Evolutionary conservation across 768 basidiomycete genomes (phyloP), one percentile per base, ranked within the genome.

Genomic region (Polyporus arcularius): DNA sequence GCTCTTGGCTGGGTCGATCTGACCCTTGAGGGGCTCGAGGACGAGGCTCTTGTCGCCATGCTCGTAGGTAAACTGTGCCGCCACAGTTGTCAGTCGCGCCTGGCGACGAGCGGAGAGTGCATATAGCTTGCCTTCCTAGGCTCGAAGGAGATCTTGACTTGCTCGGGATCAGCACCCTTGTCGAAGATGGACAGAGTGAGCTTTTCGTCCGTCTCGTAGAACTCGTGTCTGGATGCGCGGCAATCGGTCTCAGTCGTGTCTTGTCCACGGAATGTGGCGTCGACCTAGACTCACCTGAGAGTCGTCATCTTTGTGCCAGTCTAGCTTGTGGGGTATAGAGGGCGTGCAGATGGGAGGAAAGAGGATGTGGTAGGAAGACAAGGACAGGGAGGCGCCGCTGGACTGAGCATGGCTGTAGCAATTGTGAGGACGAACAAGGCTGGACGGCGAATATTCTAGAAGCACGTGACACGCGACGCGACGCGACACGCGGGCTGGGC

Each of bases 191-290:
- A 87, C 67, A 94, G 71, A 18, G 78, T 89, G 57, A 93, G 71
- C 63, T 70, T 80, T 61, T 93, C 89, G 66, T 94, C 92, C 12
- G 87, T 89, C 75, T 94, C 92, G 73, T 94, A 94, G 73, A 89
- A 94, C 72, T 92, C 91, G 76, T 94, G 86, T 73, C 91, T 92
- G 61, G 40, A 58, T 38, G 49, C 47, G 31, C 42, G 21, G 46
- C 12, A n/a, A 8, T 10, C 52, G 14, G 16, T 12, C 53, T 39
- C 52, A 47, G 31, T 30, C 3, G 6, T 55, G 14, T n/a, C 18
- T 11, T n/a, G 11, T 38, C 41, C 30, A 11, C 21, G n/a, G 16
- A 16, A 14, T 28, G 40, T 51, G 21, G 31, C 42, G 10, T 16
- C 16, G 12, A 10, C 2, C 50, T 11, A 31, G 16, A 30, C 65